These are phyloP conservation scores for Lactifluus pinguis DNA, from an alignment of 768 basidiomycete species.

Conservation along the genomic window DNA sequence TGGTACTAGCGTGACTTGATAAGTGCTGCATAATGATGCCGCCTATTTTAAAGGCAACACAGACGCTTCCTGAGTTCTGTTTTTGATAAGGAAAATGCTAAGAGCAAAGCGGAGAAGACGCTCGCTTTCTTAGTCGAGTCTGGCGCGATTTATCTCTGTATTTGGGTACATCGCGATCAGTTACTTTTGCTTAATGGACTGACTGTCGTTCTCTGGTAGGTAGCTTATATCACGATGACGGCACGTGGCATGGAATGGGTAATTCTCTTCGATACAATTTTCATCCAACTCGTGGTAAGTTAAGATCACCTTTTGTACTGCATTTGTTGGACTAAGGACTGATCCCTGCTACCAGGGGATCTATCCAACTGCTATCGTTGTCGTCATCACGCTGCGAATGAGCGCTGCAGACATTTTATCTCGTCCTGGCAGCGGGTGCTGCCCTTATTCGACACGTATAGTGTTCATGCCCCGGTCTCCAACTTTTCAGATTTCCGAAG, in stretches of 20 bases:
- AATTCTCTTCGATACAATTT: background rate
- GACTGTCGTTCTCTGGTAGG: background rate
- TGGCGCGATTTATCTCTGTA: background rate
- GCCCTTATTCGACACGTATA: background rate
- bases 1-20: background rate
- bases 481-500: no score
- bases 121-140: constrained; percentile 7
- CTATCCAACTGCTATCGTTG: constrained; percentile 2
- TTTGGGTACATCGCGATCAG: background rate
- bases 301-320: background rate
- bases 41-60: background rate
- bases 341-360: background rate
- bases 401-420: constrained; percentile 4
- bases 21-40: background rate
- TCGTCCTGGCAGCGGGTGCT: background rate
- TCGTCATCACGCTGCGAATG: constrained; percentile 7
- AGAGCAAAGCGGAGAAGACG: background rate
- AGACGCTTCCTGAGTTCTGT: background rate
- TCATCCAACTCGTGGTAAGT: constrained; percentile 9
- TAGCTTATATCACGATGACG: background rate
- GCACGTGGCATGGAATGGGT: no score
- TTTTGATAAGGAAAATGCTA: background rate
- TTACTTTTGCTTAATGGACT: background rate
- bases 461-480: background rate
- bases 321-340: background rate